Evolutionary conservation across 2,329 filamentous ascomycete genomes (phyloP).

Genomic region (Botryosphaeria dothidea): DNA sequence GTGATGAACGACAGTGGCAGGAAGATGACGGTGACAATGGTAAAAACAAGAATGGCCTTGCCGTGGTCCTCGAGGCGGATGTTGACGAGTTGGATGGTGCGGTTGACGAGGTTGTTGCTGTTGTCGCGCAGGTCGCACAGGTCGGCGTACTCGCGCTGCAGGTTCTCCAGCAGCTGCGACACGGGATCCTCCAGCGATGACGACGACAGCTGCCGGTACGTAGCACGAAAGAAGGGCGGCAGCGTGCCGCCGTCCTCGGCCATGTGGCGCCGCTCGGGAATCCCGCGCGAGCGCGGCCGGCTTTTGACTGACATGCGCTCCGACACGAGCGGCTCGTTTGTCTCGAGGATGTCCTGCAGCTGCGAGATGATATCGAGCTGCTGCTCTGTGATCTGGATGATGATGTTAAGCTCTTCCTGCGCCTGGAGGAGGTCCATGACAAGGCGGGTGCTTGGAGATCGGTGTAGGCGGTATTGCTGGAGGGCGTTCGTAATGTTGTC

Average conservation of each 20-base stretch:
- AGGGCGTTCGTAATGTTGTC: not conserved
- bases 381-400: slow-evolving; percentile 46
- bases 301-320: not conserved
- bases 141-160: slow-evolving; percentile 42
- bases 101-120: slow-evolving; percentile 36
- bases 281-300: slow-evolving; percentile 25
- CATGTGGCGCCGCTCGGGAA: slow-evolving; percentile 22
- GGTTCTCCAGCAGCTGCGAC: slow-evolving; percentile 42
- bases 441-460: slow-evolving; percentile 44
- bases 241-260: not conserved
- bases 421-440: slow-evolving; percentile 48
- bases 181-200: slow-evolving; percentile 38
- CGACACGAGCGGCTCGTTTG: not conserved
- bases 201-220: slow-evolving; percentile 40
- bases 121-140: slow-evolving; percentile 45
- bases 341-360: slow-evolving; percentile 27
- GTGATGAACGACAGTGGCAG: slow-evolving; percentile 46
- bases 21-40: slow-evolving; percentile 47
- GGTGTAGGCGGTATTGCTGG: slow-evolving; percentile 42
- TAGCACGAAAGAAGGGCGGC: slow-evolving; percentile 24
- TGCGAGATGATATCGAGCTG: slow-evolving; percentile 40
- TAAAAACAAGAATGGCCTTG: slow-evolving; percentile 47
- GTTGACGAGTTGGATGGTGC: slow-evolving; percentile 44
- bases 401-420: slow-evolving; percentile 47
- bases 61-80: slow-evolving; percentile 48